phyloP scores from a whole-genome alignment of 371 early-diverging fungal species.

The Entomophthora muscae region DNA sequence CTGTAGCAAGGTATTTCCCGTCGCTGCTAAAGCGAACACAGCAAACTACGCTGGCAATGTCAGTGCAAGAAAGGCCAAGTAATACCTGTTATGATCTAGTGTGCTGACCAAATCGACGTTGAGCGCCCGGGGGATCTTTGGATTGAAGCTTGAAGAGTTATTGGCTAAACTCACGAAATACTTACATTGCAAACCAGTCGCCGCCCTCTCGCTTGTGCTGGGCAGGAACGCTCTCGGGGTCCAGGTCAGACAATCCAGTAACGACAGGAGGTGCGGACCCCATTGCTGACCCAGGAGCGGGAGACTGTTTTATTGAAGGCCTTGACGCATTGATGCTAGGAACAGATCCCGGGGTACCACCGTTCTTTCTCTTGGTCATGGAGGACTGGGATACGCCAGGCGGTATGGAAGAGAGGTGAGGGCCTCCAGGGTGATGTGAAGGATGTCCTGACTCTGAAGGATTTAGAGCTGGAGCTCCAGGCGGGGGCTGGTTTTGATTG shows the following conservation, averaged over 20 bases:
- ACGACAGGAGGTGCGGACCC: constrained; percentile 14
- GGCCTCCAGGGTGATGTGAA: not conserved
- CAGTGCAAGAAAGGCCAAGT: constrained; percentile 2
- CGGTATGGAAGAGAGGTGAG: not conserved
- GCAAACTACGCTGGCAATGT: constrained; percentile 67
- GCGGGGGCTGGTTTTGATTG: not conserved
- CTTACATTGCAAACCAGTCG: constrained; percentile 82
- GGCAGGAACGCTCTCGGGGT: constrained; percentile 60
- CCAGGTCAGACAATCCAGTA: constrained; percentile 56
- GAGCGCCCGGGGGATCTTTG: constrained; percentile 44
- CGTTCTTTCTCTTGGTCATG: constrained; percentile 3
- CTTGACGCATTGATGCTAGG: not conserved
- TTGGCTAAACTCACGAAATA: not conserved
- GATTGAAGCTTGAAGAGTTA: constrained; percentile 33
- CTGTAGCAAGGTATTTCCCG: constrained; percentile 84
- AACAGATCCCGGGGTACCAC: not conserved
- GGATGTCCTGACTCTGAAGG: not conserved
- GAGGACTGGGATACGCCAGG: not conserved
- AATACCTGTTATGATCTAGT: constrained; percentile 55
- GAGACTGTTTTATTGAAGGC: not conserved
- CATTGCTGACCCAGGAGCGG: constrained; percentile 7
- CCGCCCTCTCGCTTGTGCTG: constrained; percentile 69
- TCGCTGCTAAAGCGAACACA: constrained; percentile 89
- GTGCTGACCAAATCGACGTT: constrained; percentile 72
- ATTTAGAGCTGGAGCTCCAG: not conserved